A percentile compares a stretch with the other conserved stretches of the same genome.
phyloP scores from a whole-genome alignment of 2,329 filamentous ascomycete species.

The Chrysosporium keratinophilum region DNA sequence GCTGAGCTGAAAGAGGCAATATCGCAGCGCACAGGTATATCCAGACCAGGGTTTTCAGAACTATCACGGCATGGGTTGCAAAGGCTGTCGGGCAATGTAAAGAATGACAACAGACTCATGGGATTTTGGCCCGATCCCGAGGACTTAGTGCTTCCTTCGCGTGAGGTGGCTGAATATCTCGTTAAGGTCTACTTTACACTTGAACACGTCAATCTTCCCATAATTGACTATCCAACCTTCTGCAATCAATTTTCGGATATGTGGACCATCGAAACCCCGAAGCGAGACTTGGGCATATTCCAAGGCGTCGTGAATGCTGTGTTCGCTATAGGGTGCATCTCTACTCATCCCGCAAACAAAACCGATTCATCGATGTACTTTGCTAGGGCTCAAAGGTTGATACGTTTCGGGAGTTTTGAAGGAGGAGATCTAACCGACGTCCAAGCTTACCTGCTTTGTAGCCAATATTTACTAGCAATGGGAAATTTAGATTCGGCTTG shows the following conservation, averaged over 20 bases:
- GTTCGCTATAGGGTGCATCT: conserved; percentile 18
- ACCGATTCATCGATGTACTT: conserved; percentile 17
- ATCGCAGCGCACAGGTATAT: conserved; percentile 14
- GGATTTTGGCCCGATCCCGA: not conserved
- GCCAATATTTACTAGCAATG: conserved; percentile 21
- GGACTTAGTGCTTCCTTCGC: conserved; percentile 13
- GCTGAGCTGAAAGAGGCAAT: conserved; percentile 14
- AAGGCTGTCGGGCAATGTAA: conserved; percentile 6
- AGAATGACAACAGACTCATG: conserved; percentile 7
- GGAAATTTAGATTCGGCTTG: conserved; percentile 19
- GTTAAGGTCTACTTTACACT: conserved; percentile 19
- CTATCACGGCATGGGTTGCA: conserved; percentile 10
- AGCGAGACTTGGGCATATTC: conserved; percentile 14
- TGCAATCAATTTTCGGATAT: conserved; percentile 15
- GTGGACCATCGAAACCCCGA: conserved; percentile 5
- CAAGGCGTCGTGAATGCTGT: conserved; percentile 18
- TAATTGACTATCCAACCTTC: conserved; percentile 19
- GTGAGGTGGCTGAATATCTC: conserved; percentile 16
- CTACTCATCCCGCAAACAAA: conserved; percentile 7
- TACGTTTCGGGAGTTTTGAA: conserved; percentile 14
- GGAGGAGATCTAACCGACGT: conserved; percentile 14
- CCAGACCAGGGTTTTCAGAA: conserved; percentile 13
- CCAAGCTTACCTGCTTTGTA: conserved; percentile 19
- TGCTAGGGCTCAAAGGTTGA: conserved; percentile 16
- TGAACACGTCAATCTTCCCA: conserved; percentile 23